Evolutionary conservation across 2,329 filamentous ascomycete species (phyloP), one percentile per base, ranked within the genome.

Genomic region (Fusarium sp.): DNA sequence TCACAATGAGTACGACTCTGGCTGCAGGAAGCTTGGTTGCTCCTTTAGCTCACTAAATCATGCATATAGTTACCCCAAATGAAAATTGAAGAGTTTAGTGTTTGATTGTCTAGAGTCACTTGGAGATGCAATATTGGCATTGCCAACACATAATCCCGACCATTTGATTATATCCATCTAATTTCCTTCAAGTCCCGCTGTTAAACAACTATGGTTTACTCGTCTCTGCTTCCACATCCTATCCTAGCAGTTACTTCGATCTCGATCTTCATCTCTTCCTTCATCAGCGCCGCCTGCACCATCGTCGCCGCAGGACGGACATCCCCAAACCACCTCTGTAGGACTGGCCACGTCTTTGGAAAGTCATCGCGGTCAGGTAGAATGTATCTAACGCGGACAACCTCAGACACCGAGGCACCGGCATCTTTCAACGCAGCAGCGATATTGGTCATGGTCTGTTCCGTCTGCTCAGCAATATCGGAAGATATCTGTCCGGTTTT

Each of bases 1-100:
- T 90, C 11, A 88, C 85, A 0, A 85, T 89, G 24, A 81, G 74
- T 3, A 76, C 81, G 6, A 82, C 86, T 65, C 89, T 90, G 76
- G 80, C 71, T 1, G 80, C 80, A 1, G 87, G 85, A 4, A 70
- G 69, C 31, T 46, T 70, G 43, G 58, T 75, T 45, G 70, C 70
- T 5, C 69, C 72, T 24, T 29, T 76, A 34, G 62, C 68, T 24
- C 66, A 75, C 51, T 73, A 54, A 34, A 25, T 41, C 15, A 22
- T 12, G 8, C 11, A 3, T 40, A 12, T 9, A 31, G 5, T 42
- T 32, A 5, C 6, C 2, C 6, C 6, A 13, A 24, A 4, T 7
- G 10, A 11, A 38, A 19, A 19, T 19, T 11, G 19, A 5, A 22
- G 2, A 10, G 25, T 38, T 8, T 3, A 15, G 12, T 38, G 19